Evolutionary conservation across 768 basidiomycete species (phyloP), one percentile per base, ranked within the genome.

Genomic region (Pleurotus djamor): DNA sequence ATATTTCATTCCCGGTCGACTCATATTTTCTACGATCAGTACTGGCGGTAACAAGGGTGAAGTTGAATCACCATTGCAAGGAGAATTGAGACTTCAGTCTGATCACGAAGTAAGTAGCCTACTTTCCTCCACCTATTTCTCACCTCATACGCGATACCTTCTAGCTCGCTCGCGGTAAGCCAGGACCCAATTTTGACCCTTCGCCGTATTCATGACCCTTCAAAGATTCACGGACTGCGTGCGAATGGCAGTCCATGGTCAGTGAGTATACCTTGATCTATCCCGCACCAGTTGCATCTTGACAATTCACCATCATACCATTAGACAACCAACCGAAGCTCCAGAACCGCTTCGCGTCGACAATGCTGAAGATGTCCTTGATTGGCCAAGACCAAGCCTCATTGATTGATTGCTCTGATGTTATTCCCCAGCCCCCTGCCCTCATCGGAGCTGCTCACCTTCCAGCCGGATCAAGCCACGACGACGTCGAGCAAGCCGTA

Each of bases 181-280:
- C 45, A 48, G 32, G 43, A n/a, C 12, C 44, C 52, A 16, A 12
- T 3, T 14, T 12, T 34, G 37, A 21, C 10, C 33, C 4, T 9
- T 9, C 6, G 43, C 43, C 37, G 48, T 52, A 5, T 50, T 35
- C 3, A 48, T 16, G 5, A 56, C 49, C n/a, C 35, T 34, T 59
- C 60, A 62, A 61, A 70, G 78, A 82, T 67, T 60, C 72, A 4
- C 68, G 76, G 45, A 83, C 81, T 17, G 73, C 78, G 12, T 82
- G 81, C 69, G 63, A 64, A 45, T 83, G 81, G 80, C 81, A 82
- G 66, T 69, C 71, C 1, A 72, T 76, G 60, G 76, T 74, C 34
- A 71, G 73, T 76, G 41, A 63, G 72, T 64, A 48, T 33, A 51
- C 36, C 16, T 43, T 14, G 33, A n/a, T 7, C 21, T 38, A 21